Conservation (phyloP, 192 early-diverging fungal species). For the Entomortierella beljakovae region DNA sequence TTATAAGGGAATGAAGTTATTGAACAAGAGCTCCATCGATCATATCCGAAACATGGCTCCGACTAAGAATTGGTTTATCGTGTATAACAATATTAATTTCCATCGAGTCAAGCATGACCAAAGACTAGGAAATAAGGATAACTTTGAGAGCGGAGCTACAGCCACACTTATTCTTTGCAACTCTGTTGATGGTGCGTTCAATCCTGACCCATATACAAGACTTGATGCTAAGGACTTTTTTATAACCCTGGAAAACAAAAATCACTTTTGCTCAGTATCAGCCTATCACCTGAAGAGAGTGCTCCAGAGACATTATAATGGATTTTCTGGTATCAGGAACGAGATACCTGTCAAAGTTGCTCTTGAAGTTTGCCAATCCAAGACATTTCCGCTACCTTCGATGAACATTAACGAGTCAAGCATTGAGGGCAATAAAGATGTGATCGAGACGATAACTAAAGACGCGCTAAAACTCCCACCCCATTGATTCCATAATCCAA, state of each 20-base stretch:
- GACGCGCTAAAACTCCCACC: neutral
- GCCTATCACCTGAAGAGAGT: neutral
- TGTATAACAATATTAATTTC: constrained; percentile 31
- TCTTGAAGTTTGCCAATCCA: neutral
- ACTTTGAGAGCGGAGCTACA: constrained; percentile 9
- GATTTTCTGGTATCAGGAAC: neutral
- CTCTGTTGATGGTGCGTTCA: neutral
- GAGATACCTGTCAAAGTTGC: neutral
- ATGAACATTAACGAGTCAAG: constrained; percentile 32
- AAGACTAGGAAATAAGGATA: constrained; percentile 5
- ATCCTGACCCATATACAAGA: neutral
- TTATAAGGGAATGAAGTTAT: neutral
- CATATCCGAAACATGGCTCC: neutral
- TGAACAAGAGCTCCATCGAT: neutral
- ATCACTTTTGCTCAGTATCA: neutral
- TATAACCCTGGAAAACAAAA: neutral
- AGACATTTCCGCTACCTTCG: constrained; percentile 21
- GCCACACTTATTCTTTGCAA: constrained; percentile 4
- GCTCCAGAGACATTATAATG: neutral
- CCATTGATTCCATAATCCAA: neutral
- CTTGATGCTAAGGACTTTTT: neutral
- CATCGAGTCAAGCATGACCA: constrained; percentile 5
- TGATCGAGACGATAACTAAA: constrained; percentile 4
- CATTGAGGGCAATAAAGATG: constrained; percentile 10
- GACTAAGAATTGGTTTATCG: constrained; percentile 5